These are phyloP conservation scores for Albophoma yamanashiensis DNA, from an alignment of 2,329 filamentous ascomycete species.

Conservation along the genomic window DNA sequence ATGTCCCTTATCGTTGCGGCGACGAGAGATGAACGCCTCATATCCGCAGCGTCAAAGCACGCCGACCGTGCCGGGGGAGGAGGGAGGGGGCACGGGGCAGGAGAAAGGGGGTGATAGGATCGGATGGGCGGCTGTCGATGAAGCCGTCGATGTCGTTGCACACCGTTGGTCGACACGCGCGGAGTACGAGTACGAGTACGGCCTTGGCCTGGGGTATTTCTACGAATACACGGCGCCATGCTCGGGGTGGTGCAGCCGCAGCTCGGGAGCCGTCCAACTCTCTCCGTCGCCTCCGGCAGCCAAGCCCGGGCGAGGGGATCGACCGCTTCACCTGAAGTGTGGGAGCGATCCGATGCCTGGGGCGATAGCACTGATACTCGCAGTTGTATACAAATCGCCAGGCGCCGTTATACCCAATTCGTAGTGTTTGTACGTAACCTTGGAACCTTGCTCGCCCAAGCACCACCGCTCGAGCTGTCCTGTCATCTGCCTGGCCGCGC, in stretches of 20 bases:
- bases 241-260: neutral
- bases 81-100: neutral
- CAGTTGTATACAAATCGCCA: too few relatives aligned
- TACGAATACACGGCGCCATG: neutral
- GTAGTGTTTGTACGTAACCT: neutral
- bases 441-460: neutral
- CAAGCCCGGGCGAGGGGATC: neutral
- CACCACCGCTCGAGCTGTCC: neutral
- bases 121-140: neutral
- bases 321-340: neutral
- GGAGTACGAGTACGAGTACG: neutral
- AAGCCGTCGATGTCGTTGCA: neutral
- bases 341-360: neutral
- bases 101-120: neutral
- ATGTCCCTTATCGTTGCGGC: neutral
- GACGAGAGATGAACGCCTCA: neutral
- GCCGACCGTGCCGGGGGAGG: neutral
- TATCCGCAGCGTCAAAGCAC: neutral
- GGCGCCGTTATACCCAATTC: neutral
- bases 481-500: neutral
- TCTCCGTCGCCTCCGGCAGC: neutral
- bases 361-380: too few relatives aligned
- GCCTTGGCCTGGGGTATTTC: neutral
- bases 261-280: neutral
- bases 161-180: neutral